Evolutionary conservation across 805 yeast genomes (phyloP), one percentile per base, ranked within the genome.

Genomic region (Metschnikowia matae): DNA sequence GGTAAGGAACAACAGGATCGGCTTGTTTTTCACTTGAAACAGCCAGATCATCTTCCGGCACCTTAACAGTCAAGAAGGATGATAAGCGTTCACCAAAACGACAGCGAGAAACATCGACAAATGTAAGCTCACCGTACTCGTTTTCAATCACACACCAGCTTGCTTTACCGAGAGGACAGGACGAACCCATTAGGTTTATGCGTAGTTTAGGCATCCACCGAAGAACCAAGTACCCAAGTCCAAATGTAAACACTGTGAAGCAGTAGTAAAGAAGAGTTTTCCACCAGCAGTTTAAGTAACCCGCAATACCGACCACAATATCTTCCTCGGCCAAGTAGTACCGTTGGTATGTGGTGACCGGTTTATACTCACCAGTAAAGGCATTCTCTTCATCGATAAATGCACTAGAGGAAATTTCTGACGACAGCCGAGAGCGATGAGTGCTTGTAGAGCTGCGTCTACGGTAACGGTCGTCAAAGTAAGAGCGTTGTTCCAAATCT

Each of bases 251-350:
- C 0, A 80, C 46, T 53, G 89, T 84, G 2, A 86, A 51, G 0
- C 78, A 13, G 52, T 80, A 77, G 63, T 84, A 90, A 0, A 78
- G 14, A 0, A 70, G 37, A 4, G 68, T 60, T 53, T 83, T 80
- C 56, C 75, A 48, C 44, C 62, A 62, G 11, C 84, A 79, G 14
- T 83, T 80, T 48, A 67, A 67, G 66, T 88, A 94, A 4, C 98
- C 98, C 0, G 97, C 99, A 54, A 94, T 87, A 54, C 96, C 97
- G 52, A 94, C 80, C 11, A 92, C 92, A 61, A 94, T 73, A 71
- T 94, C 99, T 64, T 94, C 99, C 65, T 94, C 98, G 0, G 97
- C 91, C 54, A 94, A 80, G 66, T 92, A 94, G 66, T 87, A 89
- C 50, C 97, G 77, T 68, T 94, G 99, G 56, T 75, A 78, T 49